These are phyloP conservation scores for Alternaria sp. DNA, from an alignment of 2,329 filamentous ascomycete genomes.

Conservation along the genomic window DNA sequence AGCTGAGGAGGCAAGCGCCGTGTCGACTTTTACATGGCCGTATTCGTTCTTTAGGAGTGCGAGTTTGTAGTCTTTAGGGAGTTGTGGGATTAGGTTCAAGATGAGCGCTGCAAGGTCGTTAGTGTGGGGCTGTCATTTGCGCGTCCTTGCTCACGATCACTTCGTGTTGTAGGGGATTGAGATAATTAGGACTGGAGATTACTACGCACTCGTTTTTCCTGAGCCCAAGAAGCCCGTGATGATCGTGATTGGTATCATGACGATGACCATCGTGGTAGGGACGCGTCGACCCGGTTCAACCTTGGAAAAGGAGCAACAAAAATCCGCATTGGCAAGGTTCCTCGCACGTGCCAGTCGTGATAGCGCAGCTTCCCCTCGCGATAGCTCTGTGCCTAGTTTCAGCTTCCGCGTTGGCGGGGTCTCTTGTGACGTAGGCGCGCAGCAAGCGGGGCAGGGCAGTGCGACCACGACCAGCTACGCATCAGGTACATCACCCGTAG, in stretches of 20 bases:
- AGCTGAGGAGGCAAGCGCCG: slow-evolving; percentile 81
- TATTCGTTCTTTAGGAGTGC: slow-evolving; percentile 98
- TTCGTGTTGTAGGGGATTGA: background rate
- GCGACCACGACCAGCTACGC: slow-evolving; percentile 10
- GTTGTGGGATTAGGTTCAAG: slow-evolving; percentile 90
- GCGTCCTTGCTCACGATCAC: background rate
- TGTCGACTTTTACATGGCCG: slow-evolving; percentile 92
- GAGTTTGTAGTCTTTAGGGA: slow-evolving; percentile 85
- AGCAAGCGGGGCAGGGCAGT: slow-evolving; percentile 14
- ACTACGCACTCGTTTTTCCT: slow-evolving; percentile 77
- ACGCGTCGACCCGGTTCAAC: background rate
- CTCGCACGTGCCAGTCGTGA: slow-evolving; percentile 13
- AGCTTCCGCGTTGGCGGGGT: slow-evolving; percentile 12
- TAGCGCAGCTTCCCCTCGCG: slow-evolving; percentile 6
- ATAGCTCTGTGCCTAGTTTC: slow-evolving; percentile 12
- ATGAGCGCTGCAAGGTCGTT: slow-evolving; percentile 67
- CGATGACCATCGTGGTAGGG: background rate
- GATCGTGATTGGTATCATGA: slow-evolving; percentile 83
- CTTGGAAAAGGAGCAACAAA: background rate
- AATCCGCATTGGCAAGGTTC: background rate
- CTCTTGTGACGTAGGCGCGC: slow-evolving; percentile 20
- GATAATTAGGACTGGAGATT: slow-evolving; percentile 3
- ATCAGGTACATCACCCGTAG: slow-evolving; percentile 23
- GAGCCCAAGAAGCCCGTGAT: slow-evolving; percentile 95
- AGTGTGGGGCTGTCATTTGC: background rate